Conservation (phyloP, 441 rosid genomes). For the Eruca vesicaria region DNA sequence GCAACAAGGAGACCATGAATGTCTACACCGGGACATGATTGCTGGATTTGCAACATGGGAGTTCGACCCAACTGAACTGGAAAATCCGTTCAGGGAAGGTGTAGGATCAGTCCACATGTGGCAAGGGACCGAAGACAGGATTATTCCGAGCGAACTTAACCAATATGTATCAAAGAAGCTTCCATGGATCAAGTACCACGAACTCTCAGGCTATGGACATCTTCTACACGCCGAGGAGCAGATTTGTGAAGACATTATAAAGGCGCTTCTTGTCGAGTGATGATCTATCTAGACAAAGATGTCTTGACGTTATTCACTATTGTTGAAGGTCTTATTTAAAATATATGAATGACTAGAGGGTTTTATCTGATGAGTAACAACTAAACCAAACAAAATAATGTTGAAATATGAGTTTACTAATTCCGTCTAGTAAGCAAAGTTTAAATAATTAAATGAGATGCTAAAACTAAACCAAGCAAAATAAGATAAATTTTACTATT, state of each 20-base stretch:
- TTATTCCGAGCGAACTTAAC: slow-evolving; percentile 44
- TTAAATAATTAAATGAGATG: too few relatives aligned
- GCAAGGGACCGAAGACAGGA: slow-evolving; percentile 54
- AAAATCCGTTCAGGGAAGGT: slow-evolving; percentile 42
- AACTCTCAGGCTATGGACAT: slow-evolving; percentile 53
- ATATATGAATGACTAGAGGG: too few relatives aligned
- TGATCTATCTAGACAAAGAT: not conserved
- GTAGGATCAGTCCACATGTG: slow-evolving; percentile 55
- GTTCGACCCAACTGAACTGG: slow-evolving; percentile 52
- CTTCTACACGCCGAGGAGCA: slow-evolving; percentile 14
- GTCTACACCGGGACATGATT: slow-evolving; percentile 49
- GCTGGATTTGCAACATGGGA: slow-evolving; percentile 56
- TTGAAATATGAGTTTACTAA: too few relatives aligned
- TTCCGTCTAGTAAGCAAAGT: too few relatives aligned
- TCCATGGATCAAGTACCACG: slow-evolving; percentile 61
- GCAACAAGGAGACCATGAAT: slow-evolving; percentile 54
- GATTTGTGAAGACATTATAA: slow-evolving; percentile 21
- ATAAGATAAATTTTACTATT: too few relatives aligned
- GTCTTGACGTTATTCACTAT: not conserved
- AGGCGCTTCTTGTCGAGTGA: slow-evolving; percentile 10
- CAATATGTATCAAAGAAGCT: slow-evolving; percentile 43
- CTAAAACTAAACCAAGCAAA: too few relatives aligned
- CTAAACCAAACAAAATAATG: too few relatives aligned
- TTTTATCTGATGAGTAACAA: not conserved
- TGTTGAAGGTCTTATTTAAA: not conserved